Conservation (phyloP, 163 green algal species). For the Scenedesmus sp. region DNA sequence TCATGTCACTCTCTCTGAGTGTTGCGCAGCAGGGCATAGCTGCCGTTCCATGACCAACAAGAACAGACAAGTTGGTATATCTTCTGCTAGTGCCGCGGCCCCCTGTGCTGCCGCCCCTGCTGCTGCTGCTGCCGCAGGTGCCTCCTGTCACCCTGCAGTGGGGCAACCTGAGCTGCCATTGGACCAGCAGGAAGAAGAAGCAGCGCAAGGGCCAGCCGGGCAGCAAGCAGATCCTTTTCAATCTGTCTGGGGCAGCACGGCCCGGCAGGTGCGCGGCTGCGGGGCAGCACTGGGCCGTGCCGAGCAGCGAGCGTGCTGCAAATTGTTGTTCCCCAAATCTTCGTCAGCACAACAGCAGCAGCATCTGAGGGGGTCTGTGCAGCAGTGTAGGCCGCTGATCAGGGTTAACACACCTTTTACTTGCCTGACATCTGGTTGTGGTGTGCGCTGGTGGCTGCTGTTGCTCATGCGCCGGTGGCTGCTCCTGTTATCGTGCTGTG, state of each 20-base stretch:
- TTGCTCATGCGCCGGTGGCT: too few species aligned
- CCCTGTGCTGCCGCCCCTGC: neutral
- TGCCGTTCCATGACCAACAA: neutral
- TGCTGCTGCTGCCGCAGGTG: neutral
- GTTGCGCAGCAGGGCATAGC: too few species aligned
- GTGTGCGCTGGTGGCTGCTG: too few species aligned
- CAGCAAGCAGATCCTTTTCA: constrained; percentile 69
- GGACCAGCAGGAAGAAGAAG: constrained; percentile 66
- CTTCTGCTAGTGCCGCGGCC: neutral
- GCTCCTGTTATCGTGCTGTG: too few species aligned
- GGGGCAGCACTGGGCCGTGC: neutral
- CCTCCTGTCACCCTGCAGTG: constrained; percentile 74
- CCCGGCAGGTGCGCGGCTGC: constrained; percentile 66
- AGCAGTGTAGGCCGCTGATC: too few species aligned
- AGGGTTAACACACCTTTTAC: too few species aligned
- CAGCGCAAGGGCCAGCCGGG: neutral
- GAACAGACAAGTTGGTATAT: neutral
- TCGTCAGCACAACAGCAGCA: too few species aligned
- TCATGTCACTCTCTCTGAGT: too few species aligned
- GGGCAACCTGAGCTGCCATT: constrained; percentile 65
- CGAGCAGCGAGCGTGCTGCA: too few species aligned
- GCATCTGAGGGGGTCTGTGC: too few species aligned
- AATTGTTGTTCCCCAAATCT: too few species aligned
- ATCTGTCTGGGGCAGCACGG: constrained; percentile 67
- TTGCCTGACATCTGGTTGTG: too few species aligned